These are phyloP conservation scores for Tanacetum coccineum DNA, from an alignment of 129 eudicot species.

Conservation along the genomic window DNA sequence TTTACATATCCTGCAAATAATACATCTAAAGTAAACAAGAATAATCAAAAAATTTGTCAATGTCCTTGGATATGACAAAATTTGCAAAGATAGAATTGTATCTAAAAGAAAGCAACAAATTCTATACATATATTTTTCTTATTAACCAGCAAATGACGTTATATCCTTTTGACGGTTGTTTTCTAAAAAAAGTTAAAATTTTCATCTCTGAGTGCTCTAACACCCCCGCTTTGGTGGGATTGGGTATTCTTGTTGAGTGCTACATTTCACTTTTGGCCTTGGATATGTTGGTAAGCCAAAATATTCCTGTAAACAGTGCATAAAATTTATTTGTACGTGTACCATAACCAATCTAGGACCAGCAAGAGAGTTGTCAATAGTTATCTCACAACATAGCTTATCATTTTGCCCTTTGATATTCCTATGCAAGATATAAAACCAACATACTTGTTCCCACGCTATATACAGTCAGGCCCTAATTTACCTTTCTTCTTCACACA, in stretches of 20 bases:
- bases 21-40: neutral
- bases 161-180: too few relatives aligned
- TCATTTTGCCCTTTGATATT: constrained; percentile 8
- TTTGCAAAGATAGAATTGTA: neutral
- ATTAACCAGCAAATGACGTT: neutral
- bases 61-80: neutral
- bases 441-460: neutral
- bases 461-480: neutral
- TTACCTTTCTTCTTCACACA: constrained; percentile 2
- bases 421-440: constrained; percentile 6
- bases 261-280: too few relatives aligned
- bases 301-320: neutral
- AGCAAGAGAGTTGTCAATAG: neutral
- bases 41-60: neutral
- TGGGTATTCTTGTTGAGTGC: too few relatives aligned
- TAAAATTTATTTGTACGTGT: neutral
- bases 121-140: neutral
- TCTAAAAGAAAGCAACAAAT: constrained; percentile 1
- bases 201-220: too few relatives aligned
- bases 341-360: neutral
- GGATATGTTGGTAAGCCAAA: too few relatives aligned
- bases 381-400: neutral
- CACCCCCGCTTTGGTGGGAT: too few relatives aligned
- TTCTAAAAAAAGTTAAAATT: too few relatives aligned
- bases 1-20: neutral